phyloP scores from a whole-genome alignment of 495 filamentous ascomycete genomes.

The Penicillium cosmopolitanum region DNA sequence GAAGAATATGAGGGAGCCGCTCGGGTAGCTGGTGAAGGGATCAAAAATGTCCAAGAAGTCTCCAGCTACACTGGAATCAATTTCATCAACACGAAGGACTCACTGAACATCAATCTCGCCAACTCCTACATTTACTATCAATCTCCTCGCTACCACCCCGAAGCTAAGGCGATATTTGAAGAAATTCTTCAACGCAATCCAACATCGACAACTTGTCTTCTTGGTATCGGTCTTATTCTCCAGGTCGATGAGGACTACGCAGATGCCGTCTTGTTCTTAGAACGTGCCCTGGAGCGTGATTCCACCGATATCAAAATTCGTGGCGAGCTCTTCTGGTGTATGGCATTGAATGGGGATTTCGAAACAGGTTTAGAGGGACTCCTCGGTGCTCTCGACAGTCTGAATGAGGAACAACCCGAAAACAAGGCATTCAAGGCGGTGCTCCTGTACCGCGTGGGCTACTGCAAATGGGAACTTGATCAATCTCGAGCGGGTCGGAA shows the following conservation, averaged over 20 bases:
- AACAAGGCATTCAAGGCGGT: slow-evolving; percentile 77
- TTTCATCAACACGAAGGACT: slow-evolving; percentile 69
- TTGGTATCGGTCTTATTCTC: slow-evolving; percentile 87
- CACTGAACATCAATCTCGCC: slow-evolving; percentile 73
- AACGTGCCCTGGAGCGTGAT: slow-evolving; percentile 71
- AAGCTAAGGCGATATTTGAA: slow-evolving; percentile 84
- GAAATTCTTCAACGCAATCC: slow-evolving; percentile 71
- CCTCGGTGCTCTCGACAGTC: slow-evolving; percentile 64
- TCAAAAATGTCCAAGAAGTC: slow-evolving; percentile 61
- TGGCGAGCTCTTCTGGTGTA: slow-evolving; percentile 87
- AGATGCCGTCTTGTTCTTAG: slow-evolving; percentile 76
- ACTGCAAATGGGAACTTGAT: slow-evolving; percentile 85
- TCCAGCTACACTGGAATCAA: slow-evolving; percentile 64
- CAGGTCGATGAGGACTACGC: slow-evolving; percentile 89
- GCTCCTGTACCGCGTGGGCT: slow-evolving; percentile 84
- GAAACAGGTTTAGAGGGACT: slow-evolving; percentile 65
- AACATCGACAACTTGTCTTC: slow-evolving; percentile 74
- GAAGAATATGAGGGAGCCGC: slow-evolving; percentile 86
- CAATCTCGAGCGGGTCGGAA: slow-evolving; percentile 70
- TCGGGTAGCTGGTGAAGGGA: slow-evolving; percentile 75
- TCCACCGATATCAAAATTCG: slow-evolving; percentile 72
- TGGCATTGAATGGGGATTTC: slow-evolving; percentile 79
- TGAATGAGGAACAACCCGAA: slow-evolving; percentile 56
- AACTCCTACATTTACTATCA: slow-evolving; percentile 87
- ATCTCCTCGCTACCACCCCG: slow-evolving; percentile 82